These are phyloP conservation scores for Vanrija pseudolonga DNA, from an alignment of 1,284 basidiomycete genomes.

Conservation along the genomic window DNA sequence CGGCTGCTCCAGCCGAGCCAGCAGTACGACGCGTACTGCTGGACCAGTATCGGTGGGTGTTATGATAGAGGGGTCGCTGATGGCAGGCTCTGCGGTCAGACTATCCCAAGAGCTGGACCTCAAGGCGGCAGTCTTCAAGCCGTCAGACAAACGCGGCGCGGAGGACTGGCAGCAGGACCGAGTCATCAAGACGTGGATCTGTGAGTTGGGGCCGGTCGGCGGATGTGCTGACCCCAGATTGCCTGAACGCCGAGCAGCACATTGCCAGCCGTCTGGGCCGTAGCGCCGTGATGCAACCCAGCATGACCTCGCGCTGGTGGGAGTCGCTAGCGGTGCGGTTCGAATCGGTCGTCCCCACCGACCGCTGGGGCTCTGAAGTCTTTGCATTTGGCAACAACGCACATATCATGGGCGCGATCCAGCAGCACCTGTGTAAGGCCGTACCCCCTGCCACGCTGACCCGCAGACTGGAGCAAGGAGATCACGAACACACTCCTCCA, in stretches of 20 bases:
- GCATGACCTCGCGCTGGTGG: conserved; percentile 19
- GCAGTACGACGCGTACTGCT: conserved; percentile 13
- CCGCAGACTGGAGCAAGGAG: background rate
- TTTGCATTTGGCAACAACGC: conserved; percentile 1
- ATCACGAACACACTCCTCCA: background rate
- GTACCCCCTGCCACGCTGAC: no score
- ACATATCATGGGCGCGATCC: conserved; percentile 9
- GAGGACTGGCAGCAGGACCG: conserved; percentile 5
- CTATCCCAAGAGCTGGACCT: conserved; percentile 14
- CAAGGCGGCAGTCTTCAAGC: conserved; percentile 7
- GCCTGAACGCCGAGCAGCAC: conserved; percentile 11
- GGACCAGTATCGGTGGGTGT: conserved; percentile 7
- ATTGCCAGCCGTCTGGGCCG: conserved; percentile 12
- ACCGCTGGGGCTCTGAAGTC: conserved; percentile 4
- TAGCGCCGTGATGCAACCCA: conserved; percentile 12
- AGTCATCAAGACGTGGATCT: conserved; percentile 13
- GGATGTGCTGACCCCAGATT: background rate
- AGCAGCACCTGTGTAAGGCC: conserved; percentile 6
- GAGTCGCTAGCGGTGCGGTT: conserved; percentile 5
- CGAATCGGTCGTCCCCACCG: background rate
- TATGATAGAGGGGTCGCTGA: no score
- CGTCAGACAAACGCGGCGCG: background rate
- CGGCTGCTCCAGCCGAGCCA: conserved; percentile 8
- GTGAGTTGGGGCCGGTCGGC: background rate
- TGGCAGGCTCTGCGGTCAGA: conserved; percentile 1